Percentiles rank a stretch among this genome's conserved stretches.
These are phyloP conservation scores for Ophiocordyceps australis DNA, from an alignment of 2,329 filamentous ascomycete genomes.

Conservation along the genomic window DNA sequence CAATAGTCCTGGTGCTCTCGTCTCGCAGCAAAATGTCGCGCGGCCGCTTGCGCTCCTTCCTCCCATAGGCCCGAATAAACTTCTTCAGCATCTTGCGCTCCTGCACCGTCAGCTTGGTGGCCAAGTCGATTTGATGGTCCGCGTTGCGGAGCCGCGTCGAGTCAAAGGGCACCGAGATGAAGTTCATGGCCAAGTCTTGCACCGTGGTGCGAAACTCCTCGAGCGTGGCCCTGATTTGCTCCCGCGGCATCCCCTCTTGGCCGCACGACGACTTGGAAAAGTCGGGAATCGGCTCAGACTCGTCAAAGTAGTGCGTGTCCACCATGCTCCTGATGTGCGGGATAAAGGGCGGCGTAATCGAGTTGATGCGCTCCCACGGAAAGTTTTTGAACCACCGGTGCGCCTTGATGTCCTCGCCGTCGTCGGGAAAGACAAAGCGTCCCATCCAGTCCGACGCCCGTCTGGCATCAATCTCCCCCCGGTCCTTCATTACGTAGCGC, in stretches of 20 bases:
- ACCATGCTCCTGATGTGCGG: slow-evolving; percentile 50
- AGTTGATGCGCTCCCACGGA: slow-evolving; percentile 59
- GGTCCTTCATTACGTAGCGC: slow-evolving; percentile 53
- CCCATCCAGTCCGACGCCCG: slow-evolving; percentile 9
- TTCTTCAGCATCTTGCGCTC: slow-evolving; percentile 25
- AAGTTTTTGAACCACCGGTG: slow-evolving; percentile 75
- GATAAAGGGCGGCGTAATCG: slow-evolving; percentile 57
- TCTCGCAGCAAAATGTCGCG: slow-evolving; percentile 78
- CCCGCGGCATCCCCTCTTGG: slow-evolving; percentile 9
- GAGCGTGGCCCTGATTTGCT: slow-evolving; percentile 15
- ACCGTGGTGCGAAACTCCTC: slow-evolving; percentile 18
- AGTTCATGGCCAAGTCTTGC: slow-evolving; percentile 23
- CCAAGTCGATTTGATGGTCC: slow-evolving; percentile 26
- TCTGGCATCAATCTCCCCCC: slow-evolving; percentile 6
- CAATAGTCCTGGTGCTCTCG: slow-evolving; percentile 40
- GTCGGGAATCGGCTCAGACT: slow-evolving; percentile 55
- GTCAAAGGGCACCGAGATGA: slow-evolving; percentile 29
- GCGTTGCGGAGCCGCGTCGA: slow-evolving; percentile 26
- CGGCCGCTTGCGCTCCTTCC: slow-evolving; percentile 57
- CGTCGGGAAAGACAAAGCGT: slow-evolving; percentile 61
- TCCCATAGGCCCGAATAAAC: slow-evolving; percentile 32
- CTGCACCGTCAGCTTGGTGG: slow-evolving; percentile 12
- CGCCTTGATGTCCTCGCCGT: slow-evolving; percentile 75
- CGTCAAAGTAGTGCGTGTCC: slow-evolving; percentile 82
- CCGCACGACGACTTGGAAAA: slow-evolving; percentile 30